Base-by-base conservation (phyloP, 2,329 filamentous ascomycete genomes). In the Orbilia ellipsospora region DNA sequence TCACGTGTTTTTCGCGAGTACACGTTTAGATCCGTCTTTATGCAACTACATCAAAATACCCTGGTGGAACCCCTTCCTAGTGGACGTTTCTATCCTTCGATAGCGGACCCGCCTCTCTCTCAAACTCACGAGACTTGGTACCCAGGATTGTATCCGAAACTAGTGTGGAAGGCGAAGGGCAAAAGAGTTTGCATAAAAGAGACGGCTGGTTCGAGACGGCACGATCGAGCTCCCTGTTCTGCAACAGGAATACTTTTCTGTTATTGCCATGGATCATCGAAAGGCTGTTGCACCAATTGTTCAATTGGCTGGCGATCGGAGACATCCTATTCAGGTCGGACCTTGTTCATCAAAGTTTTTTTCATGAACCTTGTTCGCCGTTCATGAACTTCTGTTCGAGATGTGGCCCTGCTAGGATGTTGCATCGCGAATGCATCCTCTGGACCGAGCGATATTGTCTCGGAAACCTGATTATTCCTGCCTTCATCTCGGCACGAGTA, bases 381-480 rank as follows among this genome's bases (percentile, higher is more conserved):
- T 75, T 64, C 64, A 69, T 75, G 57, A 64, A 69, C 60, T 48
- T 61, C 60, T 75, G 63, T 61, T 60, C 57, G 67, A 59, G 40
- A 68, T 62, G 69, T 63, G 64, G 55, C 51, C 64, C 59, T 64
- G 56, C 72, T 65, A 57, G 72, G 72, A 75, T 75, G 54, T 59
- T 75, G 72, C 60, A 69, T 75, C 72, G 52, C 57, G 65, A 59
- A 26, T 69, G 60, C 57, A 56, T 74, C 60, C 52, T 69, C 64
- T 69, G 72, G 72, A 75, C 64, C 64, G 72, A 75, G 59, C 54
- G 59, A 75, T 75, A 75, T 65, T 66, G 72, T 75, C 72, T 75
- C 62, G 72, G 72, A 75, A 65, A 69, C 55, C 48, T 75, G 64
- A 75, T 75, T 69, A 59, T 67, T 61, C 59, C 72, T 67, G 55